These are phyloP conservation scores for Acanthamoeba divionensis DNA, from an alignment of 208 protist species.

Conservation along the genomic window DNA sequence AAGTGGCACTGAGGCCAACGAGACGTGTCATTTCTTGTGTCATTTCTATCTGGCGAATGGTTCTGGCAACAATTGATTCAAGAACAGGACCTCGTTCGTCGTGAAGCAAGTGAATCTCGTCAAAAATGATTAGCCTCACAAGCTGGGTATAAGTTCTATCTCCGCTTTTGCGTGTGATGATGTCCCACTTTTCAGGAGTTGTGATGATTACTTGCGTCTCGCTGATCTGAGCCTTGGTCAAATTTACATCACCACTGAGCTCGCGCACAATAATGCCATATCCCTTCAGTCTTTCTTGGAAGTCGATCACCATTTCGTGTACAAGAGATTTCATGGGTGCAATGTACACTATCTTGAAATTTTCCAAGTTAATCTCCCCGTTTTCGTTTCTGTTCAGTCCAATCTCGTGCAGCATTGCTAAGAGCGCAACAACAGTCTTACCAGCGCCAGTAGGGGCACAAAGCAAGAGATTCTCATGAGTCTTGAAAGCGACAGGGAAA, in stretches of 20 bases:
- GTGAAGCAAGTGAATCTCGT: conserved; percentile 98
- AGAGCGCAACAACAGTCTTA: conserved; percentile 99
- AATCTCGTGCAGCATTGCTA: conserved; percentile 95
- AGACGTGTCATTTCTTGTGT: conserved; percentile 89
- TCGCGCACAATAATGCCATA: conserved; percentile 94
- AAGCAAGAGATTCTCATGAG: conserved; percentile 96
- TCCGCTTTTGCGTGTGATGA: conserved; percentile 96
- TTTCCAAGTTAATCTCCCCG: conserved; percentile 69
- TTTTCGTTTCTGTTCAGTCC: conserved; percentile 70
- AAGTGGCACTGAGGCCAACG: conserved; percentile 98
- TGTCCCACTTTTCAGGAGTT: conserved; percentile 99
- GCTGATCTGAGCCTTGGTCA: conserved; percentile 94
- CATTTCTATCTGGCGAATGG: conserved; percentile 82
- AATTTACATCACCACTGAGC: conserved; percentile 95
- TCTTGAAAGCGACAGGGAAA: conserved; percentile 91
- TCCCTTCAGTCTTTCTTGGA: conserved; percentile 88
- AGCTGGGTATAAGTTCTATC: conserved; percentile 82
- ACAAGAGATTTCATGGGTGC: conserved; percentile 99
- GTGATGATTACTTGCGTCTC: conserved; percentile 97
- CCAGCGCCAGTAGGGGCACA: conserved; percentile 92
- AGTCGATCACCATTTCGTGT: no score
- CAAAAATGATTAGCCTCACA: conserved; percentile 90
- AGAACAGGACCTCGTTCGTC: conserved; percentile 98
- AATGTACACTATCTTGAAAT: conserved; percentile 99
- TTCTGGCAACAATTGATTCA: conserved; percentile 97